Evolutionary conservation across 2,329 filamentous ascomycete species (phyloP).

Genomic region (Talaromyces albobiverticillius): DNA sequence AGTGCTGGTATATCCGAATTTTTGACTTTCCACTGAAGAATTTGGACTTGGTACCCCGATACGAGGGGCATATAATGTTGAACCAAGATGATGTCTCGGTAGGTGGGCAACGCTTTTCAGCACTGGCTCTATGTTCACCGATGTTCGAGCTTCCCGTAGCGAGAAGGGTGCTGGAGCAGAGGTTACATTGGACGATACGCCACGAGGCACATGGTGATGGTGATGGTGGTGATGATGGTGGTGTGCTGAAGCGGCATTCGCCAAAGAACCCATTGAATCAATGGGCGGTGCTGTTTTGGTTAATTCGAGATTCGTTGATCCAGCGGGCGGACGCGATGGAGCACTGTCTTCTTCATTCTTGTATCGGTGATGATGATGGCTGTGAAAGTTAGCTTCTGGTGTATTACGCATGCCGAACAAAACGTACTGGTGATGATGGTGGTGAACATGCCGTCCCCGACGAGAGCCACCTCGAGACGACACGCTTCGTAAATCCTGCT

Average conservation of each 20-base stretch:
- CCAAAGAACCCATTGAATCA: conserved; percentile 20
- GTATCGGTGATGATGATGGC: conserved; percentile 55
- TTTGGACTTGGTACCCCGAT: conserved; percentile 50
- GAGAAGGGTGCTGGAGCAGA: conserved; percentile 26
- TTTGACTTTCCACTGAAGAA: conserved; percentile 45
- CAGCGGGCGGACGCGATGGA: conserved; percentile 22
- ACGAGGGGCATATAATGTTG: conserved; percentile 73
- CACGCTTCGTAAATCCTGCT: conserved; percentile 62
- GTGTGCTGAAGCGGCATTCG: conserved; percentile 22
- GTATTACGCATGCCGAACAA: background rate
- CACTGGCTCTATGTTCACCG: conserved; percentile 66
- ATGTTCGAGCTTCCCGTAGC: conserved; percentile 60
- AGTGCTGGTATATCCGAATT: conserved; percentile 57
- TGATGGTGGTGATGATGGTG: conserved; percentile 47
- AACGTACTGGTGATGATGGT: conserved; percentile 59
- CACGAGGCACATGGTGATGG: conserved; percentile 38
- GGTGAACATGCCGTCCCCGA: conserved; percentile 52
- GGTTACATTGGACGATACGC: conserved; percentile 20
- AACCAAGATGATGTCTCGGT: conserved; percentile 77
- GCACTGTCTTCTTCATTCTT: conserved; percentile 49
- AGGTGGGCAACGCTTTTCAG: conserved; percentile 68
- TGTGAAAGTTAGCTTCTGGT: conserved; percentile 19
- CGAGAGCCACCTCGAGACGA: conserved; percentile 63
- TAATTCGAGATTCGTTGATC: conserved; percentile 24
- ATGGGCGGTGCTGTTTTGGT: conserved; percentile 28